These are phyloP conservation scores for Naganishia albida DNA, from an alignment of 1,284 basidiomycete genomes.

Conservation along the genomic window DNA sequence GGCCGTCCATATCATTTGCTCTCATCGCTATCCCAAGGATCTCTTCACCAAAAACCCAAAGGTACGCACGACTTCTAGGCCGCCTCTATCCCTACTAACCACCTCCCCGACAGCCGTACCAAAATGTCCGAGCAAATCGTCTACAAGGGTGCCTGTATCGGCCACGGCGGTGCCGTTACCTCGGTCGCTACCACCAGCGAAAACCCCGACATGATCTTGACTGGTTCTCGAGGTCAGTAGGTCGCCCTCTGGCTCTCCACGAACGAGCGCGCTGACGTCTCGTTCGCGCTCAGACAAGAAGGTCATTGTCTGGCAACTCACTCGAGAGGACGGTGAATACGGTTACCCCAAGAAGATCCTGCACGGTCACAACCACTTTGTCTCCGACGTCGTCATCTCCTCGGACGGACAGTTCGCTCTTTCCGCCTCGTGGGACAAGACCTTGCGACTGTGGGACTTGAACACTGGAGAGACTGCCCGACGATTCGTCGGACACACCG, in stretches of 20 bases:
- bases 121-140: constrained; percentile 80
- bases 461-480: constrained; percentile 92
- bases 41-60: constrained; percentile 23
- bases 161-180: constrained; percentile 96
- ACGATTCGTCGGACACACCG: constrained; percentile 97
- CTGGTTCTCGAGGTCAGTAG: constrained; percentile 87
- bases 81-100: background rate
- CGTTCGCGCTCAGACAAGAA: constrained; percentile 77
- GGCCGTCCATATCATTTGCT: background rate
- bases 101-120: constrained; percentile 19
- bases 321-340: constrained; percentile 84
- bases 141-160: constrained; percentile 88
- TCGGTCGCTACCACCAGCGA: constrained; percentile 95
- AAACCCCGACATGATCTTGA: constrained; percentile 95
- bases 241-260: background rate
- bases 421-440: constrained; percentile 99
- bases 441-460: constrained; percentile 97
- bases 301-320: constrained; percentile 99
- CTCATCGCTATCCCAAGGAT: constrained; percentile 7
- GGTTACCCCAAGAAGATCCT: constrained; percentile 97
- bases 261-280: constrained; percentile 4
- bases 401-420: constrained; percentile 99
- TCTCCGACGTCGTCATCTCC: constrained; percentile 97
- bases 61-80: constrained; percentile 1
- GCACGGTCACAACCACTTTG: constrained; percentile 99